Percentiles rank a stretch among this genome's conserved stretches.
phyloP scores from a whole-genome alignment of 176 grass and related monocot genomes.

The Musa acuminata region DNA sequence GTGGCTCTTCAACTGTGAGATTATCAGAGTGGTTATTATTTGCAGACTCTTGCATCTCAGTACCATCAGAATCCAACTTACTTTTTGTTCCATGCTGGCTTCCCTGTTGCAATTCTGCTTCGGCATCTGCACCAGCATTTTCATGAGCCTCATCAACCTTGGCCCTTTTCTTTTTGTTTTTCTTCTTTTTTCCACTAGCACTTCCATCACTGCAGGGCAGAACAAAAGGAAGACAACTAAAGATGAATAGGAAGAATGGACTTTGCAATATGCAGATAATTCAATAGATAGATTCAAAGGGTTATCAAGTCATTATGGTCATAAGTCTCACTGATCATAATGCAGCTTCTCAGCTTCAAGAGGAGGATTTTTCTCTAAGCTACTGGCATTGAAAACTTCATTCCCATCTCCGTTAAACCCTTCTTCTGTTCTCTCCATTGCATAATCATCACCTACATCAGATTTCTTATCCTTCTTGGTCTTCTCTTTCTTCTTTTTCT shows the following conservation, averaged over 20 bases:
- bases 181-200: slow-evolving; percentile 12
- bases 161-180: slow-evolving; percentile 13
- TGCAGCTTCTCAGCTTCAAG: neutral
- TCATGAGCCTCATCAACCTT: slow-evolving; percentile 3
- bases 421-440: slow-evolving; percentile 25
- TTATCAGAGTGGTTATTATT: neutral
- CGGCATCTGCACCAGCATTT: neutral
- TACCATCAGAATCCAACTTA: neutral
- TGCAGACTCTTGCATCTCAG: too few relatives aligned
- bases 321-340: slow-evolving; percentile 7
- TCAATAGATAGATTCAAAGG: neutral
- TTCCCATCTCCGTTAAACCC: slow-evolving; percentile 2
- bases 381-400: slow-evolving; percentile 6
- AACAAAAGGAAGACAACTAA: neutral
- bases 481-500: slow-evolving; percentile 41
- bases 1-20: neutral
- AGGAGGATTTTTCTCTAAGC: neutral
- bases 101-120: neutral
- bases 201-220: neutral
- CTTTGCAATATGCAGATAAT: neutral
- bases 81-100: neutral
- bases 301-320: neutral
- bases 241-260: neutral
- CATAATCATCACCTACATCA: slow-evolving; percentile 19
- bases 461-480: slow-evolving; percentile 30